Conservation (phyloP, 148 eudicot genomes). For the Euryodendron excelsum region DNA sequence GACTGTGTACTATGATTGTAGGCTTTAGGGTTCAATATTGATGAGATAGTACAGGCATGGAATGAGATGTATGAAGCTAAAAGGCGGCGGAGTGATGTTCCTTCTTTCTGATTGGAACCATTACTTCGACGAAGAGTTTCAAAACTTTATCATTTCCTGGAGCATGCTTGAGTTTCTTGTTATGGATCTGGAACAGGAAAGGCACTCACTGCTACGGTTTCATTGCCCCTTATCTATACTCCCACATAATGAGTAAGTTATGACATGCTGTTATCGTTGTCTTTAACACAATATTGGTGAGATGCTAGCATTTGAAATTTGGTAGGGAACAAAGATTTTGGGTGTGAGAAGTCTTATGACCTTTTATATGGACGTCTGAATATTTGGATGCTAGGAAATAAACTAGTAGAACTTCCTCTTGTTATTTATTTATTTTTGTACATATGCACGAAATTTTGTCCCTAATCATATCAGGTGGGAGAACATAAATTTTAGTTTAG, state of each 20-base stretch:
- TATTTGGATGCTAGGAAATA: background rate
- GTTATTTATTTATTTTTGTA: no score
- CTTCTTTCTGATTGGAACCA: conserved; percentile 82
- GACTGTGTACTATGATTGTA: conserved; percentile 25
- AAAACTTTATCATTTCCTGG: conserved; percentile 70
- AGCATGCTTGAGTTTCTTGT: conserved; percentile 44
- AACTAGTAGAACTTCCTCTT: background rate
- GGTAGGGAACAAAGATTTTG: no score
- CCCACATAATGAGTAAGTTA: conserved; percentile 16
- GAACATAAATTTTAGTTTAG: background rate
- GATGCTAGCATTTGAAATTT: background rate
- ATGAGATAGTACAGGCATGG: conserved; percentile 99
- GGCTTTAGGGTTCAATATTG: conserved; percentile 89
- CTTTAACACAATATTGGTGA: background rate
- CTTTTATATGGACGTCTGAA: background rate
- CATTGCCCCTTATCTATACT: background rate
- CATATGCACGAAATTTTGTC: no score
- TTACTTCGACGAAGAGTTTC: conserved; percentile 73
- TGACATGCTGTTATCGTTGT: background rate
- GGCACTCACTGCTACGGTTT: background rate
- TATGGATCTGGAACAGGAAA: background rate
- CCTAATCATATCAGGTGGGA: background rate
- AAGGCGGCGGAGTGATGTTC: conserved; percentile 59
- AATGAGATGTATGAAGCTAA: conserved; percentile 95
- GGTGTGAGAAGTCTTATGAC: no score